These are phyloP conservation scores for Tetrahymena thermophila DNA, from an alignment of 73 alveolate species.

Conservation along the genomic window DNA sequence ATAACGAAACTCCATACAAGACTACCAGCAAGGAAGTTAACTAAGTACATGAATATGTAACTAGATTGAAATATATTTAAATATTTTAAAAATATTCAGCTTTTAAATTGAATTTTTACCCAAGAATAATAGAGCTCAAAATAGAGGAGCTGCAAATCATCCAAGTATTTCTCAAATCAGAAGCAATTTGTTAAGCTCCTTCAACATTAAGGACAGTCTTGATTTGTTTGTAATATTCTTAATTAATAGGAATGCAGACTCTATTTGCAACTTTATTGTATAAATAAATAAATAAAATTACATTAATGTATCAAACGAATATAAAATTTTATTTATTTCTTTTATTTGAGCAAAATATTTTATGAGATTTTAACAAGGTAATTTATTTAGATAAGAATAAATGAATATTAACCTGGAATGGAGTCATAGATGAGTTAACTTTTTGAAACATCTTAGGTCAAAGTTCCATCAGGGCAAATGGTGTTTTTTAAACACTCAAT, in stretches of 20 bases:
- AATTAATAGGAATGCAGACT: background rate
- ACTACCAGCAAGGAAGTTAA: background rate
- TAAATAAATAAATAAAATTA: background rate
- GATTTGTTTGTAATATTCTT: background rate
- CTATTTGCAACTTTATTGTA: background rate
- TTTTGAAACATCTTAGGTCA: background rate
- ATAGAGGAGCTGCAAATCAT: background rate
- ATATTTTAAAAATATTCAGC: background rate
- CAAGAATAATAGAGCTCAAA: background rate
- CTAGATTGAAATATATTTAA: background rate
- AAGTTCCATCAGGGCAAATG: background rate
- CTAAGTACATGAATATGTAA: background rate
- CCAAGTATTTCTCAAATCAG: background rate
- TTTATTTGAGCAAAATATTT: background rate
- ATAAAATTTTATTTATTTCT: background rate
- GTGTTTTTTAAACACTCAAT: background rate
- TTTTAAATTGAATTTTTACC: background rate
- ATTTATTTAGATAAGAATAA: too few species aligned
- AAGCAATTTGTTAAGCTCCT: background rate
- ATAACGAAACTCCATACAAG: background rate
- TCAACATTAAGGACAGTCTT: background rate
- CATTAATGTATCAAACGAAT: background rate
- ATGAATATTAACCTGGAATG: background rate
- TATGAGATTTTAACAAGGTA: background rate
- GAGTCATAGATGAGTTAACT: background rate